Percentiles rank a stretch among this genome's conserved stretches.
Evolutionary conservation across 169 alveolate genomes (phyloP).

Genomic region (Plasmodium blacklocki): DNA sequence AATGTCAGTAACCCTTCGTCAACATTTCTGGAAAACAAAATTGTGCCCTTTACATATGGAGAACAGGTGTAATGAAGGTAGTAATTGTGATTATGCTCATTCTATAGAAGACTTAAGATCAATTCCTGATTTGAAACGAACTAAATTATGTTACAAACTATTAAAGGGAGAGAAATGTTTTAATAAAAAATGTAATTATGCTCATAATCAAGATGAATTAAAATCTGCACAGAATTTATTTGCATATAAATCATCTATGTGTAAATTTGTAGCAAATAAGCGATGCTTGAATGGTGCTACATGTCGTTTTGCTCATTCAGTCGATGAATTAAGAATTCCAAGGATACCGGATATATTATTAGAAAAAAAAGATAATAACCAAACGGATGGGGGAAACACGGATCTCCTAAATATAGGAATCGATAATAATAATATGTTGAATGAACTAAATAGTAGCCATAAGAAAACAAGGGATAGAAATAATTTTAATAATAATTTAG

Average conservation of each 20-base stretch:
- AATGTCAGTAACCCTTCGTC: constrained; percentile 78
- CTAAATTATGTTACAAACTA: constrained; percentile 80
- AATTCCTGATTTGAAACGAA: constrained; percentile 81
- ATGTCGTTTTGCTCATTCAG: constrained; percentile 85
- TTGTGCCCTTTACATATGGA: constrained; percentile 73
- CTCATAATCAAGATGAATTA: constrained; percentile 81
- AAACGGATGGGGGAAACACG: constrained; percentile 17
- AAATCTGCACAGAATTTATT: constrained; percentile 82
- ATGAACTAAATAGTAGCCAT: not conserved
- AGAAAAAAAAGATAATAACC: constrained; percentile 53
- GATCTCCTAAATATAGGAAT: not conserved
- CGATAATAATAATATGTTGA: constrained; percentile 13
- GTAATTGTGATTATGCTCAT: constrained; percentile 84
- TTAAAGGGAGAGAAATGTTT: constrained; percentile 75
- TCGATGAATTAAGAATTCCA: constrained; percentile 79
- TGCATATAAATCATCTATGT: constrained; percentile 82
- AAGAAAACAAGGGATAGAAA: not conserved
- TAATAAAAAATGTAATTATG: constrained; percentile 81
- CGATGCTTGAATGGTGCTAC: constrained; percentile 80
- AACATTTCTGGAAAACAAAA: constrained; percentile 76
- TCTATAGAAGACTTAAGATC: constrained; percentile 77
- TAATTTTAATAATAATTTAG: constrained; percentile 38
- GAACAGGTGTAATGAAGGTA: constrained; percentile 73
- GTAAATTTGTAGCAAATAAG: constrained; percentile 81
- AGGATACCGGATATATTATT: constrained; percentile 73